phyloP scores from a whole-genome alignment of 1,139 yeast genomes.

The Pichia sp. region DNA sequence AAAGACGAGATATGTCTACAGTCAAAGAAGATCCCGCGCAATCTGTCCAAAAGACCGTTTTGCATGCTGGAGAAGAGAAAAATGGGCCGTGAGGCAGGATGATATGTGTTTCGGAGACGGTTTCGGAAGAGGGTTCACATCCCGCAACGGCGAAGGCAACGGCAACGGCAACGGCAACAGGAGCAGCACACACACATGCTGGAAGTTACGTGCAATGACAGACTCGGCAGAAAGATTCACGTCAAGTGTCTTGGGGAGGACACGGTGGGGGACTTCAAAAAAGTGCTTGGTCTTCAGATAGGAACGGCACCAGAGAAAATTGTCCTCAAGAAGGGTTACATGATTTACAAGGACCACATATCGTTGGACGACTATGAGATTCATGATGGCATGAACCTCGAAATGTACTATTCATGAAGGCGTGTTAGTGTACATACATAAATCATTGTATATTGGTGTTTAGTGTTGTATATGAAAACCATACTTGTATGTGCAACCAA shows the following conservation, averaged over 20 bases:
- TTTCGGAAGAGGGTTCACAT: too few relatives aligned
- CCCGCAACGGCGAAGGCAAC: neutral
- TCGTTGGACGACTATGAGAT: slow-evolving; percentile 89
- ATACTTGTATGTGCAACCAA: too few relatives aligned
- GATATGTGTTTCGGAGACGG: too few relatives aligned
- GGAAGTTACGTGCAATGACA: slow-evolving; percentile 48
- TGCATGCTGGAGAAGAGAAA: too few relatives aligned
- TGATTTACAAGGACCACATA: slow-evolving; percentile 82
- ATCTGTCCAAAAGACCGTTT: too few relatives aligned
- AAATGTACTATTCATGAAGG: slow-evolving; percentile 60
- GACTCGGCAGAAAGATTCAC: slow-evolving; percentile 81
- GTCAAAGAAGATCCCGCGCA: too few relatives aligned
- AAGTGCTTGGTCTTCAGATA: slow-evolving; percentile 73
- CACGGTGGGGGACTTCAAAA: slow-evolving; percentile 87
- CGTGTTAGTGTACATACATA: too few relatives aligned
- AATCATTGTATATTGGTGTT: too few relatives aligned
- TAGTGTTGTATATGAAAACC: too few relatives aligned
- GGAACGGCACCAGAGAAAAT: slow-evolving; percentile 71
- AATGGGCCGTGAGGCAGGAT: too few relatives aligned
- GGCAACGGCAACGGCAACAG: neutral
- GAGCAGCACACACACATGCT: slow-evolving; percentile 34
- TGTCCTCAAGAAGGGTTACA: slow-evolving; percentile 71
- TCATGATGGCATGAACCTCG: slow-evolving; percentile 87
- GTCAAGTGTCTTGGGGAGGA: slow-evolving; percentile 86
- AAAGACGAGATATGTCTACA: too few relatives aligned